Conservation (phyloP, 768 basidiomycete species). For the Pleurotus djamor region DNA sequence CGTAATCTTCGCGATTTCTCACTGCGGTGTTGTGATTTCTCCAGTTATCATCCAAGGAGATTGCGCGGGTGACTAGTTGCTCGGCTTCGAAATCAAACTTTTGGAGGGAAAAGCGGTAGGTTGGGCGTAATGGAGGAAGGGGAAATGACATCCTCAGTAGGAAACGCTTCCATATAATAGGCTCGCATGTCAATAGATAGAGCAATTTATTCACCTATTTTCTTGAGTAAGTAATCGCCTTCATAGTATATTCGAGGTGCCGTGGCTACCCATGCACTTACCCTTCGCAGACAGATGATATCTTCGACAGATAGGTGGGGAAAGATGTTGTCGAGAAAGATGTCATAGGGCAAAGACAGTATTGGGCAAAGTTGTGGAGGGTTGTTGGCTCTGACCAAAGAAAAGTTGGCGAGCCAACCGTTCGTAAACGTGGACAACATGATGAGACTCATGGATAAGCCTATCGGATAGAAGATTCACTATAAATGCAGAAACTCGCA, state of each 20-base stretch:
- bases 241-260: background rate
- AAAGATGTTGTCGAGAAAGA: conserved; percentile 42
- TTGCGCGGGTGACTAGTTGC: conserved; percentile 56
- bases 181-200: conserved; percentile 64
- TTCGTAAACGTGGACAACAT: no score
- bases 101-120: conserved; percentile 38
- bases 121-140: conserved; percentile 60
- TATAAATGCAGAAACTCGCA: no score
- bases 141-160: conserved; percentile 52
- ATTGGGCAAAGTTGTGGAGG: background rate
- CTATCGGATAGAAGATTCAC: no score
- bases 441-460: no score
- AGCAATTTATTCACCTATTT: conserved; percentile 55
- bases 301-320: conserved; percentile 42
- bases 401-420: no score
- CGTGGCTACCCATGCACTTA: conserved; percentile 15
- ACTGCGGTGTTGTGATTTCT: conserved; percentile 34
- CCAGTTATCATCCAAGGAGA: conserved; percentile 64
- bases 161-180: conserved; percentile 68
- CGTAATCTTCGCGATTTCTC: conserved; percentile 19
- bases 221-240: background rate
- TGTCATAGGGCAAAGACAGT: conserved; percentile 30
- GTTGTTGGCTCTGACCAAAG: no score
- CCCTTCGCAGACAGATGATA: conserved; percentile 42
- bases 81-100: conserved; percentile 46